Percentiles rank a stretch among this genome's conserved stretches.
Evolutionary conservation across 495 filamentous ascomycete species (phyloP).

Genomic region (Saxophila tyrrhenica): DNA sequence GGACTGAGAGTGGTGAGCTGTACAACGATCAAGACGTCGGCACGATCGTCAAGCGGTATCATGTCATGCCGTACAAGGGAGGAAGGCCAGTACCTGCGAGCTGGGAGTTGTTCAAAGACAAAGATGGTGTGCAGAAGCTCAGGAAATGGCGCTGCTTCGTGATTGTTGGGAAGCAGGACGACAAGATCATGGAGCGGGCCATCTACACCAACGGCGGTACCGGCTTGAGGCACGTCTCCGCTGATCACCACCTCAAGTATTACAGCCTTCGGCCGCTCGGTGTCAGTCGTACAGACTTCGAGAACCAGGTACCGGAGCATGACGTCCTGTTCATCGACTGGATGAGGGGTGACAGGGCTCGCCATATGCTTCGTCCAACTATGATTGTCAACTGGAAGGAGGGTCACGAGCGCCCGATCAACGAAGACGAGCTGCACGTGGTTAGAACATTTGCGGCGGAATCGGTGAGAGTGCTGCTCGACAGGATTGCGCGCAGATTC

Average conservation of each 20-base stretch:
- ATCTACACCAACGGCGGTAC: slow-evolving; percentile 11
- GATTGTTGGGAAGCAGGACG: neutral
- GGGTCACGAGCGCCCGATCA: neutral
- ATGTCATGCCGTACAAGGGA: neutral
- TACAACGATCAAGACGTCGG: neutral
- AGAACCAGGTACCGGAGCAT: neutral
- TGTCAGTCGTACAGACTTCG: neutral
- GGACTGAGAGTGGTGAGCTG: neutral
- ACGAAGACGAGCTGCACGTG: neutral
- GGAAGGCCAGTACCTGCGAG: neutral
- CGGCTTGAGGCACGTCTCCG: neutral
- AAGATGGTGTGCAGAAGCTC: neutral
- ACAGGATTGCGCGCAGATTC: too few species aligned
- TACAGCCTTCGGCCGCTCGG: neutral
- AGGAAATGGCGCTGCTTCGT: slow-evolving; percentile 5
- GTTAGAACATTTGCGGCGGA: neutral
- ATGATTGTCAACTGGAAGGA: neutral
- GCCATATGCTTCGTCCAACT: neutral
- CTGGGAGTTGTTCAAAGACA: neutral
- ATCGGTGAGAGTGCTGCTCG: neutral
- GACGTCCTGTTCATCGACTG: neutral
- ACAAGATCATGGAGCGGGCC: neutral
- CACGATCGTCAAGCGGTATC: neutral
- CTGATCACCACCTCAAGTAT: neutral
- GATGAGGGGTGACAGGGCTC: neutral